These are phyloP conservation scores for Podospora appendiculata DNA, from an alignment of 495 filamentous ascomycete genomes.

Conservation along the genomic window DNA sequence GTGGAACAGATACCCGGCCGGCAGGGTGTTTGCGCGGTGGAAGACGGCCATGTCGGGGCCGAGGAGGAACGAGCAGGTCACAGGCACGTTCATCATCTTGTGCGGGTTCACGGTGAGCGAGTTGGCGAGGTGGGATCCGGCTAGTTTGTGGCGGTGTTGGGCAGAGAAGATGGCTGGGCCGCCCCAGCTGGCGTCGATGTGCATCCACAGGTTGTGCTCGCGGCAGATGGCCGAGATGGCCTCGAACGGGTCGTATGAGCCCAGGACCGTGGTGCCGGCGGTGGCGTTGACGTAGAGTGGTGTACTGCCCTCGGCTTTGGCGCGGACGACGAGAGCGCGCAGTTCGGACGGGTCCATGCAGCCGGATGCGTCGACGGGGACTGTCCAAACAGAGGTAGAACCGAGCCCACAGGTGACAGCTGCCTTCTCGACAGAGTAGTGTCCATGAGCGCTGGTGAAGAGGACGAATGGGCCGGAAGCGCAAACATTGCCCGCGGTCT, in stretches of 20 bases:
- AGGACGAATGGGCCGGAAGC: slow-evolving; percentile 58
- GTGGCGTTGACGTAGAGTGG: slow-evolving; percentile 96
- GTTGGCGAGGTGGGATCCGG: slow-evolving; percentile 65
- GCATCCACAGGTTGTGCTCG: slow-evolving; percentile 72
- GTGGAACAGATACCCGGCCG: slow-evolving; percentile 84
- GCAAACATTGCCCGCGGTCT: slow-evolving; percentile 56
- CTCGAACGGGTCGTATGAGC: slow-evolving; percentile 77
- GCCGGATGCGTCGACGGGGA: slow-evolving; percentile 64
- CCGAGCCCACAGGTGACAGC: slow-evolving; percentile 82
- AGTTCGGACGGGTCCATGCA: slow-evolving; percentile 63
- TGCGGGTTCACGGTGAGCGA: slow-evolving; percentile 85
- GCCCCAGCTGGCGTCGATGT: slow-evolving; percentile 88
- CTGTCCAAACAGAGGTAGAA: slow-evolving; percentile 58
- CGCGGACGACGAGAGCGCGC: slow-evolving; percentile 48
- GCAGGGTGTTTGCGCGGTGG: slow-evolving; percentile 74
- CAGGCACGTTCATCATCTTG: slow-evolving; percentile 89
- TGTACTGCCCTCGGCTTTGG: slow-evolving; percentile 56
- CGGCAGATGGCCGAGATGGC: slow-evolving; percentile 65
- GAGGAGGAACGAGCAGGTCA: slow-evolving; percentile 87
- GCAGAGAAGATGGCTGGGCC: slow-evolving; percentile 73
- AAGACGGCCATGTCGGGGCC: slow-evolving; percentile 67
- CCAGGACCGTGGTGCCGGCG: slow-evolving; percentile 87
- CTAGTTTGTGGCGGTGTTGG: slow-evolving; percentile 53
- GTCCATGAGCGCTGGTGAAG: slow-evolving; percentile 85
- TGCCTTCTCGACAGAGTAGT: slow-evolving; percentile 93